phyloP scores from a whole-genome alignment of 2,329 filamentous ascomycete genomes.

The Madurella fahalii region DNA sequence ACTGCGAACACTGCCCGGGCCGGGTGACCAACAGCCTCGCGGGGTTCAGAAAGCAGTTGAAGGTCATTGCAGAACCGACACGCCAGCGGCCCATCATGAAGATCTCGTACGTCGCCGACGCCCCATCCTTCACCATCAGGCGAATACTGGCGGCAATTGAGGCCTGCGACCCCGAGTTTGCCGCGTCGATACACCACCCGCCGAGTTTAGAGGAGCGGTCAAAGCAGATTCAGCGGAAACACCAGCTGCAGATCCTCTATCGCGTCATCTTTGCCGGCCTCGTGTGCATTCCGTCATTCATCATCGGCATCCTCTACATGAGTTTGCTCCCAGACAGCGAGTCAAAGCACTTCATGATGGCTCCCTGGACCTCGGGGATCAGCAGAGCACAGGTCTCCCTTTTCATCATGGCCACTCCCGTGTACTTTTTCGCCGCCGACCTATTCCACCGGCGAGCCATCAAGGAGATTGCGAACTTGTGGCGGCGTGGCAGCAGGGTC shows the following conservation, averaged over 20 bases:
- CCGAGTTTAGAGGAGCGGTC: conserved; percentile 81
- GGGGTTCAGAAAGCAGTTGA: conserved; percentile 48
- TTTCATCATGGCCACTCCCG: conserved; percentile 75
- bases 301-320: conserved; percentile 91
- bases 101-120: conserved; percentile 64
- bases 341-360: conserved; percentile 63
- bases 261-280: conserved; percentile 67
- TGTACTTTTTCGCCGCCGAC: conserved; percentile 84
- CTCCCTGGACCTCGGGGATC: conserved; percentile 66
- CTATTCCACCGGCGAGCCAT: conserved; percentile 75
- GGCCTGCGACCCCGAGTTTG: conserved; percentile 61
- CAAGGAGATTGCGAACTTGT: conserved; percentile 74
- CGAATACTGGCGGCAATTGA: conserved; percentile 66
- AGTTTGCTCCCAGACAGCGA: conserved; percentile 64
- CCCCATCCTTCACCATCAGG: conserved; percentile 69
- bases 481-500: conserved; percentile 69
- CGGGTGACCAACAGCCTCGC: conserved; percentile 52
- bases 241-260: conserved; percentile 63
- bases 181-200: conserved; percentile 69
- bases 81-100: conserved; percentile 63
- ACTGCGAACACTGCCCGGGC: conserved; percentile 66
- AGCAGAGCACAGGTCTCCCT: conserved; percentile 74
- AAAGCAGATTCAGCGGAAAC: conserved; percentile 63
- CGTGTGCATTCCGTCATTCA: conserved; percentile 74
- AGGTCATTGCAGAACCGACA: conserved; percentile 53